A percentile compares a stretch with the other conserved stretches of the same genome.
These are phyloP conservation scores for Rhodamnia argentea DNA, from an alignment of 345 rosid genomes.

Conservation along the genomic window DNA sequence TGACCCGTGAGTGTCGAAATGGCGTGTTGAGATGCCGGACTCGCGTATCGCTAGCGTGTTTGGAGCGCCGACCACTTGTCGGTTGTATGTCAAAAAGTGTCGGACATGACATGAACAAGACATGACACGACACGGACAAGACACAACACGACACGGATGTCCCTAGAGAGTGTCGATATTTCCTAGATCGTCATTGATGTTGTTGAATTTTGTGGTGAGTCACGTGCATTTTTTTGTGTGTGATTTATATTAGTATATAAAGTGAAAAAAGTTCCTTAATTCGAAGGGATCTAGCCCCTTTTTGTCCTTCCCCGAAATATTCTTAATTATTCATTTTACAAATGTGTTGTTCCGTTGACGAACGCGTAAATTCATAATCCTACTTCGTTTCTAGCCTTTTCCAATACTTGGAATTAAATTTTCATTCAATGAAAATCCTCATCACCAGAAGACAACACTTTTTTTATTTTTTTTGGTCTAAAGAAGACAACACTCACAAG, in stretches of 20 bases:
- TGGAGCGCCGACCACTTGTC: no score
- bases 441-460: neutral
- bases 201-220: neutral
- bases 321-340: neutral
- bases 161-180: no score
- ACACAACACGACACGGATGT: no score
- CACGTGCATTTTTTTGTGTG: neutral
- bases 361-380: neutral
- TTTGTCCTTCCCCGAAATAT: neutral
- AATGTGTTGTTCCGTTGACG: neutral
- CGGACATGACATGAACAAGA: no score
- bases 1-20: no score
- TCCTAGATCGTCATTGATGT: neutral
- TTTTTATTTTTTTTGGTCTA: no score
- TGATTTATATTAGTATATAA: neutral
- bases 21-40: no score
- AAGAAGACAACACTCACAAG: neutral
- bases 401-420: neutral
- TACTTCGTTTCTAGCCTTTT: neutral
- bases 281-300: neutral
- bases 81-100: no score
- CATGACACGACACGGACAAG: no score
- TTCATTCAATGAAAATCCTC: neutral
- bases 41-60: no score
- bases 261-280: neutral